A percentile compares a stretch with the other conserved stretches of the same genome.
Conservation (phyloP, 345 rosid genomes). For the Punica granatum region DNA sequence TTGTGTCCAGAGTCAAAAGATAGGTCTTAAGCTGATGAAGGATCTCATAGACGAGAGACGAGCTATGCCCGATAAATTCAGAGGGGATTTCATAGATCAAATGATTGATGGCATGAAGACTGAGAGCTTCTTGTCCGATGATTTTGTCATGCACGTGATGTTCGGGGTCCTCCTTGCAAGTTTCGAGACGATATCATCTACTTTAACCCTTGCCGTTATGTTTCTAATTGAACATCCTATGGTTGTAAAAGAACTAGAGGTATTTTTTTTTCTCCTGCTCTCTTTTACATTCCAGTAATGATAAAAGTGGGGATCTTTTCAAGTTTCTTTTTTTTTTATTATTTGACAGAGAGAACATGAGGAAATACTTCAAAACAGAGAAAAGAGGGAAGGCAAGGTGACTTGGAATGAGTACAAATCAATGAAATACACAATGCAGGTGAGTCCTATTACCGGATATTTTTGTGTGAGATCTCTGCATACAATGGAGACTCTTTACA, state of each 20-base stretch:
- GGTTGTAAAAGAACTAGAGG: constrained; percentile 24
- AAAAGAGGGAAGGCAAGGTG: constrained; percentile 7
- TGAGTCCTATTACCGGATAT: constrained; percentile 1
- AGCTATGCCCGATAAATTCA: constrained; percentile 5
- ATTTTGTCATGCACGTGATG: constrained; percentile 16
- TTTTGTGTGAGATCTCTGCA: too few species aligned
- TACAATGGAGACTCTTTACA: too few species aligned
- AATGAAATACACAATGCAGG: constrained; percentile 40
- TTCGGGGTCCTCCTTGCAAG: constrained; percentile 24
- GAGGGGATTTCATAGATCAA: constrained; percentile 26
- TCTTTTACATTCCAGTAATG: background rate
- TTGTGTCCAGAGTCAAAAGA: constrained; percentile 18
- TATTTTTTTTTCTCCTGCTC: background rate
- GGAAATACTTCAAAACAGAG: constrained; percentile 16
- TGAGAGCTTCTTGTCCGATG: constrained; percentile 16
- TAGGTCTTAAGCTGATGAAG: constrained; percentile 16
- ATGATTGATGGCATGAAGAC: constrained; percentile 20
- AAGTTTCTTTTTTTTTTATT: too few species aligned
- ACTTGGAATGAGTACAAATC: constrained; percentile 42
- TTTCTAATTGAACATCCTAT: constrained; percentile 22
- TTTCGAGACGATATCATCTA: constrained; percentile 27
- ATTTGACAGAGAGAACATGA: constrained; percentile 38
- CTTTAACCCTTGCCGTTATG: constrained; percentile 21
- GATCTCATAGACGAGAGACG: constrained; percentile 18
- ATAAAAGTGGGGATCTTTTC: too few species aligned